A percentile compares a stretch with the other conserved stretches of the same genome.
Evolutionary conservation across 2,329 filamentous ascomycete species (phyloP).

Genomic region (Gliomastix tumulicola): DNA sequence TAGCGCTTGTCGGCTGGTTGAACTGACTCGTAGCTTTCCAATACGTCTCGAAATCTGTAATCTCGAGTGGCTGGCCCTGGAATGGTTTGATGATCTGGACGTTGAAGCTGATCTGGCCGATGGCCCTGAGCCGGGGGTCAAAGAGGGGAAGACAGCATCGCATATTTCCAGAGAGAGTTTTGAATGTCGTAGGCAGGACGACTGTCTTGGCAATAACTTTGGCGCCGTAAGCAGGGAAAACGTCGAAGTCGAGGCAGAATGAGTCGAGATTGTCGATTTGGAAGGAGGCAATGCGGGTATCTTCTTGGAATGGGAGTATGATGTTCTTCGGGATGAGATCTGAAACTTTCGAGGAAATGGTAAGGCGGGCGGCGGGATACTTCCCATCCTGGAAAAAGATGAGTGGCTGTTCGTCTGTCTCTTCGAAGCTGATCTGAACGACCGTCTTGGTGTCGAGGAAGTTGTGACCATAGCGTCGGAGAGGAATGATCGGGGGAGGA

Average conservation of each 20-base stretch:
- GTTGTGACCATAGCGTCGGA: conserved; percentile 93
- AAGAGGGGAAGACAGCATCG: conserved; percentile 84
- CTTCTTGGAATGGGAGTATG: conserved; percentile 91
- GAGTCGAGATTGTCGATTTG: conserved; percentile 90
- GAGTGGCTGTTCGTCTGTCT: conserved; percentile 67
- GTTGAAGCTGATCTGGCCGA: conserved; percentile 89
- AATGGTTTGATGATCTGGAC: conserved; percentile 97
- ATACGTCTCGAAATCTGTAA: conserved; percentile 97
- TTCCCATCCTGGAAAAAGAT: conserved; percentile 97
- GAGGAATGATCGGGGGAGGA: conserved; percentile 90
- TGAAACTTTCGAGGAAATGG: conserved; percentile 92
- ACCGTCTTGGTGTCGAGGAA: conserved; percentile 98
- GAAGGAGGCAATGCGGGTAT: conserved; percentile 88
- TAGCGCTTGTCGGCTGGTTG: conserved; percentile 70
- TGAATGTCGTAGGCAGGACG: conserved; percentile 81
- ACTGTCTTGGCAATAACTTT: conserved; percentile 97
- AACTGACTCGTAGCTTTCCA: conserved; percentile 98
- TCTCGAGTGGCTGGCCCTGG: conserved; percentile 83
- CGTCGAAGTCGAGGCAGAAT: conserved; percentile 94
- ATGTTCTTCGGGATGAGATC: conserved; percentile 96
- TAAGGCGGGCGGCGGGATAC: conserved; percentile 89
- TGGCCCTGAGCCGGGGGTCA: conserved; percentile 82
- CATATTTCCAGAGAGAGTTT: conserved; percentile 64
- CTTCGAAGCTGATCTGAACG: conserved; percentile 85
- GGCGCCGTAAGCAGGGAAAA: conserved; percentile 94